Evolutionary conservation across 331 rosid species (phyloP).

Genomic region (Cydonia oblonga): DNA sequence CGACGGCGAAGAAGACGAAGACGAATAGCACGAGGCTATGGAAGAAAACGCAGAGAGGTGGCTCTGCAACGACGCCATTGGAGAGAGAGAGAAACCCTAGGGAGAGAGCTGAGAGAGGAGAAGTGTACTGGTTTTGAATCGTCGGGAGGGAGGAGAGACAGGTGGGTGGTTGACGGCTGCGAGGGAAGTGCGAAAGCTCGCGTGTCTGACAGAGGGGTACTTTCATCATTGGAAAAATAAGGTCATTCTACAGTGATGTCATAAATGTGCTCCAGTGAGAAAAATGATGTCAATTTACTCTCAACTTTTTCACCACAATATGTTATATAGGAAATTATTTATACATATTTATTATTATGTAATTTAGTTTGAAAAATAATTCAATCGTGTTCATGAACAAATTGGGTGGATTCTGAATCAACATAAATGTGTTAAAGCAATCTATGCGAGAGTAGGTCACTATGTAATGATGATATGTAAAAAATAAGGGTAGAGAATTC

Average conservation of each 20-base stretch:
- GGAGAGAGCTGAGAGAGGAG: not conserved
- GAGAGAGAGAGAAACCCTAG: not conserved
- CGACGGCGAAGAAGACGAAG: not conserved
- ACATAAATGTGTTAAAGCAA: too few species aligned
- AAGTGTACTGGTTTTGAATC: not conserved
- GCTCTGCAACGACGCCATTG: conserved; percentile 54
- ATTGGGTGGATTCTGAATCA: too few species aligned
- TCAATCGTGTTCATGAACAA: too few species aligned
- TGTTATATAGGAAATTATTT: too few species aligned
- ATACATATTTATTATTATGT: too few species aligned
- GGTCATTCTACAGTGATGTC: too few species aligned
- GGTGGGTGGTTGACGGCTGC: not conserved
- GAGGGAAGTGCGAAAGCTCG: not conserved
- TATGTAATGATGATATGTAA: too few species aligned
- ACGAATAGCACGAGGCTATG: conserved; percentile 19
- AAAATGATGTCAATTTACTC: too few species aligned
- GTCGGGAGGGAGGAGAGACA: not conserved
- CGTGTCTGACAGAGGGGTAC: not conserved
- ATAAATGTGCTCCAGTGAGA: too few species aligned
- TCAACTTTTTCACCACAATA: not conserved
- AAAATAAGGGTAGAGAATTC: too few species aligned
- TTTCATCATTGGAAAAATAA: not conserved
- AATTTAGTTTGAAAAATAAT: too few species aligned
- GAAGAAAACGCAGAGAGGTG: conserved; percentile 37
- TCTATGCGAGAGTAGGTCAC: too few species aligned